Base-by-base conservation (phyloP, 768 basidiomycete species). In the Mycena pura region DNA sequence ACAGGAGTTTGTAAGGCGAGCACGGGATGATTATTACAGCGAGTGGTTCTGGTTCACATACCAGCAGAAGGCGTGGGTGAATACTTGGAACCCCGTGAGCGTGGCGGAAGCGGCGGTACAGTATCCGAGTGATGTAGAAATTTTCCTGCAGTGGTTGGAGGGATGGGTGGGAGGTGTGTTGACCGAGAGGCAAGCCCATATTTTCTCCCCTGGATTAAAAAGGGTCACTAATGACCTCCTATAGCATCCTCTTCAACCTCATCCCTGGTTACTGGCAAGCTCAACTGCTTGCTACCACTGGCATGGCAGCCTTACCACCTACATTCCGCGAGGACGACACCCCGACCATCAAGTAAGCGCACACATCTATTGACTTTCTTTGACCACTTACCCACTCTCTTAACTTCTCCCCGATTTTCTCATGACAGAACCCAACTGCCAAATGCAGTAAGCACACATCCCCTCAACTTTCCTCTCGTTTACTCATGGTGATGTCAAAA, bases 31-130 rank as follows among this genome's bases (percentile, higher is more conserved):
- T 43, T 72, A 69, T 49, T 71, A 71, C 56, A 49, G 68, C 31
- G 72, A 73, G 57, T 73, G 67, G 67, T 73, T 73, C 48, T 72
- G 72, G 72, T 73, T 73, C 64, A 68, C 72, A 31, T 72, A 68
- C 47, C 67, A 70, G 62, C 43, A 59, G 22, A 48, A 67, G 32
- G 63, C 45, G 21, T 73, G 72, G 72, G 65, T 72, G 14, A 72
- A 73, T 45, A 67, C 65, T 3, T 73, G 72, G 72, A 63, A 64
- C 36, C 46, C 50, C 46, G 25, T 29, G 22, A 15, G 13, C 52
- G 22, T 10, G 2, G 17, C 48, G 58, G 57, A 57, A 32, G 25
- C 44, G 15, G 50, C 47, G 10, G 31, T 54, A 31, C 36, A 60
- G 1, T 54, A 51, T 22, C 24, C 52, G 27, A 62, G 48, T 36